Base-by-base conservation (phyloP, 1,284 basidiomycete genomes). In the Kalmanozyma brasiliensis region DNA sequence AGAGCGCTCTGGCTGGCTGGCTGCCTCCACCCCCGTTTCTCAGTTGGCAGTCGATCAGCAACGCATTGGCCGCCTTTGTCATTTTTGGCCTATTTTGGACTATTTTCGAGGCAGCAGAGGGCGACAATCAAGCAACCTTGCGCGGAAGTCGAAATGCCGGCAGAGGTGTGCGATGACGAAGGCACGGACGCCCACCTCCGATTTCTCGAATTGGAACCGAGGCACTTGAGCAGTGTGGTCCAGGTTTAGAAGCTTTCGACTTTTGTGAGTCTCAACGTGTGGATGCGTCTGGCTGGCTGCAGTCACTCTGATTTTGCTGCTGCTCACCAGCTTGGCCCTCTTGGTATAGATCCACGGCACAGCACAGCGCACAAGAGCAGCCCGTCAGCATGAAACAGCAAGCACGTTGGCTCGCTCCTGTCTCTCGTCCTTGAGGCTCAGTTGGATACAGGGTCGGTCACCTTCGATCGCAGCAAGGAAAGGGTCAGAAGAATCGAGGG, bases 121-220 rank as follows among this genome's bases (percentile, higher is more conserved):
- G 26, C 26, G 36, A 42, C 16, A 11, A 24, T 30, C 24, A 30
- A 30, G 16, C n/a, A n/a, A n/a, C n/a, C n/a, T n/a, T n/a, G n/a
- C n/a, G 53, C 41, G 40, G 46, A 45, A 45, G 46, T 43, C 47
- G 52, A 51, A 55, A 55, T 55, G 59, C 59, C 52, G 59, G 55
- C 24, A 8, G n/a, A n/a, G 17, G 8, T 24, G 2, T 36, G 52
- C 60, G 52, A 63, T 55, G 52, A 52, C 48, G 49, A 47, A 46
- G 49, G 38, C 42, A 56, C 47, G 46, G 46, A 49, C 47, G 36
- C 34, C 33, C 40, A 24, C 35, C 44, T 24, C 49, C 45, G 35
- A 16, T 35, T 43, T 32, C 29, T 19, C 8, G 10, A 33, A 33
- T 34, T 34, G 10, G 29, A 44, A 19, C 16, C 11, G 14, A 22